Evolutionary conservation across 345 rosid genomes (phyloP), one percentile per base, ranked within the genome.

Genomic region (Rubroshorea leprosula): DNA sequence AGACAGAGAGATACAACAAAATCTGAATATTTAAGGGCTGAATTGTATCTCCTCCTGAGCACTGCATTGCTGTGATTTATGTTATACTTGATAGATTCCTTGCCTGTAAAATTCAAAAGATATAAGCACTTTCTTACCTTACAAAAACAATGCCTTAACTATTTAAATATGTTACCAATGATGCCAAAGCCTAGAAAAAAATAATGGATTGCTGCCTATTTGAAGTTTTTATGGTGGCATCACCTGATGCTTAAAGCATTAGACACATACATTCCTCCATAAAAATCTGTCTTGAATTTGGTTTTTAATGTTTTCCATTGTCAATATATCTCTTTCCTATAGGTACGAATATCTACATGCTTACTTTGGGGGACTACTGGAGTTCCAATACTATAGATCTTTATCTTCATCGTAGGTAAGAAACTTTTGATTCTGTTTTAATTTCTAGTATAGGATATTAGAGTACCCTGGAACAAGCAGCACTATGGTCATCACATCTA

Each of bases 331-430:
- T 15, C 41, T 58, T 67, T 70, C 18, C 57, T 69, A 69, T 39
- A 93, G 99, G 90, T 67, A 93, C 97, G 19, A 82, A 93, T 35
- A 85, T 93, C 64, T 83, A 80, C 71, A 85, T 93, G 92, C 90
- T 93, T 57, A 82, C 85, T 44, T 76, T 93, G 58, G 97, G 87
- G 58, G 99, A 93, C 69, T 80, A 80, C 68, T 90, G 97, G 99
- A 93, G 99, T 74, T 89, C 97, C 57, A 85, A 81, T 53, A 87
- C 96, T 50, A 85, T 93, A 55, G 96, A 90, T 64, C 85, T 87
- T 69, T 93, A 83, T 75, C 82, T 93, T 45, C 99, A 93, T 57
- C 86, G 90, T 64, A 78, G 94, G 97, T 86, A 76, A 41, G 54
- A n/a, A 12, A 6, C 19, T 51, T 27, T 21, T 50, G 6, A 12